phyloP scores from a whole-genome alignment of 768 basidiomycete genomes.

The Lactarius psammicola region DNA sequence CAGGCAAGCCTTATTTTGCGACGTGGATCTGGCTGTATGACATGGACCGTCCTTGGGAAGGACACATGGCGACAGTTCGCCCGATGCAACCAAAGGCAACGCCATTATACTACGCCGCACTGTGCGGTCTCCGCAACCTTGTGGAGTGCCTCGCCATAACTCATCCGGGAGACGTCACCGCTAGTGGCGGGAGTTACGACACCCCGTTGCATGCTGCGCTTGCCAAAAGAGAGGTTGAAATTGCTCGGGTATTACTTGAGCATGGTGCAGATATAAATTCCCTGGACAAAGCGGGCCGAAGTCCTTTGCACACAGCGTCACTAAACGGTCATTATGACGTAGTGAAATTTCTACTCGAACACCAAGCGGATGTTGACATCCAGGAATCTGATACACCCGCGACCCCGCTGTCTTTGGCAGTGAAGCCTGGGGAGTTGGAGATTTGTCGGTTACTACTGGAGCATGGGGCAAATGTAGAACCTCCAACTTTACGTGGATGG shows the following conservation, averaged over 20 bases:
- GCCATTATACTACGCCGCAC: conserved; percentile 7
- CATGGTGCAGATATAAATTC: neutral
- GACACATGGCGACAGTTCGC: neutral
- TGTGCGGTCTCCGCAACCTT: neutral
- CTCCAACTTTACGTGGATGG: no score
- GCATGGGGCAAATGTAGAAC: no score
- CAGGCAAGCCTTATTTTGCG: neutral
- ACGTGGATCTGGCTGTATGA: conserved; percentile 10
- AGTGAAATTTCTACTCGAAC: neutral
- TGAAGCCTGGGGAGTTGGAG: neutral
- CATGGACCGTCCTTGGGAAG: neutral
- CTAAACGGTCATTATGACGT: neutral
- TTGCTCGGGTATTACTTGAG: neutral
- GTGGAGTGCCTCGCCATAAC: neutral
- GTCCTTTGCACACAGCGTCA: neutral
- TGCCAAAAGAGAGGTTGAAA: neutral
- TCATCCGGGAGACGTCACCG: neutral
- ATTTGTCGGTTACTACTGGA: neutral
- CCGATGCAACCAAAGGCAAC: neutral
- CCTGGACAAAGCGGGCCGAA: neutral
- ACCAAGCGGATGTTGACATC: neutral
- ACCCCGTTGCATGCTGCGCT: neutral
- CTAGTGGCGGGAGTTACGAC: neutral
- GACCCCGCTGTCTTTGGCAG: neutral
- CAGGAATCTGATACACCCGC: no score